A percentile compares a stretch with the other conserved stretches of the same genome.
phyloP scores from a whole-genome alignment of 345 rosid species.

The Turritis glabra region DNA sequence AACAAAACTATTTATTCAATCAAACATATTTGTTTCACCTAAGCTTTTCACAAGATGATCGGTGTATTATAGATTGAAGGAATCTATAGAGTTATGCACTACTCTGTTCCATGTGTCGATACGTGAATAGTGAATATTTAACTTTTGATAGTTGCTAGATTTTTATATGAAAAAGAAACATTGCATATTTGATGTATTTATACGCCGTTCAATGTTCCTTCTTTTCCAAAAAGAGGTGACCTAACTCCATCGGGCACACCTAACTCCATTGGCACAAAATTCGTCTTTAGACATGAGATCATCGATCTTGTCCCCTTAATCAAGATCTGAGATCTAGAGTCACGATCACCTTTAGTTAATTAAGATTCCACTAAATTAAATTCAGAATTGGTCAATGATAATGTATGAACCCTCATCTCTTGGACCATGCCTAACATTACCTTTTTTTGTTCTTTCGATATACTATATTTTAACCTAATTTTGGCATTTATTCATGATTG shows the following conservation, averaged over 20 bases:
- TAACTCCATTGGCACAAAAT: constrained; percentile 32
- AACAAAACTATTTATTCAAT: too few relatives aligned
- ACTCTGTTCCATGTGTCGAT: not conserved
- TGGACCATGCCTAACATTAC: constrained; percentile 38
- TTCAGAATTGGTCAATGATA: constrained; percentile 31
- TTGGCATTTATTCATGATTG: constrained; percentile 27
- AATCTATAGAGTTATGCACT: not conserved
- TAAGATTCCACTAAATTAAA: constrained; percentile 24
- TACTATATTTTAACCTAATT: constrained; percentile 14
- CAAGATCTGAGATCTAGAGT: constrained; percentile 37
- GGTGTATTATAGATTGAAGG: too few relatives aligned
- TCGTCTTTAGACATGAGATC: constrained; percentile 36
- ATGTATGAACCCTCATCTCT: constrained; percentile 32
- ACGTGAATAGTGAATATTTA: not conserved
- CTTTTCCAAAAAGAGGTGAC: constrained; percentile 25
- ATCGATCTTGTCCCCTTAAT: constrained; percentile 37
- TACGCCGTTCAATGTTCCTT: constrained; percentile 10
- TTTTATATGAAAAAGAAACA: not conserved
- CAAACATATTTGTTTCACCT: not conserved
- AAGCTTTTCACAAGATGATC: not conserved
- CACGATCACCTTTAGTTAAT: constrained; percentile 38
- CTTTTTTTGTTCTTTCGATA: not conserved
- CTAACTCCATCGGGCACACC: constrained; percentile 37
- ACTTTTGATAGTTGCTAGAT: not conserved
- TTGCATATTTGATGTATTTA: not conserved